Evolutionary conservation across 257 asterid genomes (phyloP), one percentile per base, ranked within the genome.

Genomic region (Primulina huaijiensis): DNA sequence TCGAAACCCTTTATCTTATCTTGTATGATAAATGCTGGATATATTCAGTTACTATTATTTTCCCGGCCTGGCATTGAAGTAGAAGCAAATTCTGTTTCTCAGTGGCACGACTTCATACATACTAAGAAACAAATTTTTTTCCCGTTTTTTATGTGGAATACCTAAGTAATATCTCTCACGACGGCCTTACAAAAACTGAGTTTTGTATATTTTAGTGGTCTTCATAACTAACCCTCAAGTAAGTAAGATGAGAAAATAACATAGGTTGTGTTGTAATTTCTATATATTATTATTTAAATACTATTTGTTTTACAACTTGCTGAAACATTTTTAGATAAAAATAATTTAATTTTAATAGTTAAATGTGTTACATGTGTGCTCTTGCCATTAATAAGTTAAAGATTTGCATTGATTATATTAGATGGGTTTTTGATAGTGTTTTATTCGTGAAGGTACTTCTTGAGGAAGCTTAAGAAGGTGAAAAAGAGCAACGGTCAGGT

Each of bases 381-480:
- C n/a, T 12, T 43, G n/a, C 14, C 50, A 10, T 0, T 43, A 3
- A n/a, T 14, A 5, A 43, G n/a, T 43, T 4, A 11, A 12, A 43
- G 11, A 12, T 16, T 14, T 50, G 57, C 0, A 6, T 17, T 50
- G 57, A 50, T 46, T 16, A 17, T 8, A 50, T 17, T 16, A 50
- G 1, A 40, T 64, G 69, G 0, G 31, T 1, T 33, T 64, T 19
- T 64, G 4, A 64, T 64, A 0, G 55, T 17, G 11, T 64, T 64
- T 19, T 4, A 8, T 64, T n/a, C 8, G 55, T 64, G 34, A 64
- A 64, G 69, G 69, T 64, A 64, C 69, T 64, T 64, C 69, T 64
- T 64, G 69, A 64, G 69, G 69, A 64, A 64, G 69, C 69, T 64
- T 34, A 64, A 64, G 55, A 64, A 64, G 57, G 69, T 64, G 21